Evolutionary conservation across 257 asterid genomes (phyloP).

Genomic region (Fraxinus anomala): DNA sequence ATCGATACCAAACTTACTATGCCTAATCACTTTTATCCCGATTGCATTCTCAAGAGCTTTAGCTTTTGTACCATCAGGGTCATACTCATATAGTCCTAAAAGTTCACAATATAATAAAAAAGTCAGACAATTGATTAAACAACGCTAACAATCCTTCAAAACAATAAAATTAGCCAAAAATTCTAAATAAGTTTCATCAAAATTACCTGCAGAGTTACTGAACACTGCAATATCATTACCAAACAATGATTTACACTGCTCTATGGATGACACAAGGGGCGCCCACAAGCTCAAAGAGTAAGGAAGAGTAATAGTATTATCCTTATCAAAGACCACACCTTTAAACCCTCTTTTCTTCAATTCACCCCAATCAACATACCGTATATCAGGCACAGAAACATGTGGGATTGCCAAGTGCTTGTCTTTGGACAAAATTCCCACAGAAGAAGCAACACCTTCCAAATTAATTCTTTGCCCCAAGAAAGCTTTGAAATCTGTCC

Average conservation of each 20-base stretch:
- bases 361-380: constrained; percentile 80
- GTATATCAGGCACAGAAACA: constrained; percentile 71
- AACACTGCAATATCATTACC: constrained; percentile 77
- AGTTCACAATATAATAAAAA: not conserved
- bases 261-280: constrained; percentile 65
- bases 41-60: constrained; percentile 72
- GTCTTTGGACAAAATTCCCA: constrained; percentile 64
- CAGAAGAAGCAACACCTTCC: constrained; percentile 67
- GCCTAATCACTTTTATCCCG: constrained; percentile 83
- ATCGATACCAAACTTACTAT: constrained; percentile 47
- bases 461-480: constrained; percentile 89
- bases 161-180: constrained; percentile 1
- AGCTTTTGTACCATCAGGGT: constrained; percentile 80
- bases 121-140: constrained; percentile 15
- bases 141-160: constrained; percentile 1
- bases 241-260: constrained; percentile 72
- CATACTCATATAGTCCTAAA: constrained; percentile 82
- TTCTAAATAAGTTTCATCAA: not conserved
- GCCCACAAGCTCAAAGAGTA: constrained; percentile 87
- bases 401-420: constrained; percentile 76
- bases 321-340: constrained; percentile 96
- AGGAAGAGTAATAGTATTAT: constrained; percentile 86
- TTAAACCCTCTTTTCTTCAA: constrained; percentile 77
- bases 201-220: constrained; percentile 91
- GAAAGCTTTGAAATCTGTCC: constrained; percentile 78